Percentiles rank a stretch among this genome's conserved stretches.
Evolutionary conservation across 345 rosid genomes (phyloP).

Genomic region (Eucalyptus paniculata): DNA sequence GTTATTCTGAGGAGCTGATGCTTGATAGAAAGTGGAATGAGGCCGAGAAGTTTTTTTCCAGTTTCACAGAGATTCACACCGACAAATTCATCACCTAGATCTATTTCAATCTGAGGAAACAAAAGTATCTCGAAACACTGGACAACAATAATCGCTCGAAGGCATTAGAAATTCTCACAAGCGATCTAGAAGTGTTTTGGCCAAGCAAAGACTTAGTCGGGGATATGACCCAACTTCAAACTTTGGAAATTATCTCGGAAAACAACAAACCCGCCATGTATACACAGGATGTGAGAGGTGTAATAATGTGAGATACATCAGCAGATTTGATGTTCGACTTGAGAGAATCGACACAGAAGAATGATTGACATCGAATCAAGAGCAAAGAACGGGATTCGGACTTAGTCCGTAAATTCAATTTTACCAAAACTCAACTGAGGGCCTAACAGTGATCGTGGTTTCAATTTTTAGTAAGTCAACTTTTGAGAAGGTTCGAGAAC

Average conservation of each 20-base stretch:
- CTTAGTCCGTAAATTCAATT: too few species aligned
- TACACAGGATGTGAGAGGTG: neutral
- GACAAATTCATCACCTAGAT: slow-evolving; percentile 35
- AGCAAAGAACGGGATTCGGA: too few species aligned
- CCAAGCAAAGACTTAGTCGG: neutral
- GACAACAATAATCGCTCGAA: neutral
- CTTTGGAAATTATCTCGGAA: neutral
- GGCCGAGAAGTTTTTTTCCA: slow-evolving; percentile 47
- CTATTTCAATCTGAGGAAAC: slow-evolving; percentile 52
- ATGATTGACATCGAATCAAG: too few species aligned
- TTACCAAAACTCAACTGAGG: too few species aligned
- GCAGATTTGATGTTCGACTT: neutral
- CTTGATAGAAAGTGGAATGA: slow-evolving; percentile 16
- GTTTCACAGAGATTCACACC: slow-evolving; percentile 30
- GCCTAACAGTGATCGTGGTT: too few species aligned
- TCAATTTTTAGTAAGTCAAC: too few species aligned
- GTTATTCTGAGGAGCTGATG: slow-evolving; percentile 11
- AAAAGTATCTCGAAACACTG: slow-evolving; percentile 2
- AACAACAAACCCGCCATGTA: neutral
- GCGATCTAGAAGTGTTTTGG: neutral
- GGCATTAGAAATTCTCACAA: neutral
- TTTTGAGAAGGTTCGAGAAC: too few species aligned
- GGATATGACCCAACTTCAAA: neutral
- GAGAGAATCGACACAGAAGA: neutral
- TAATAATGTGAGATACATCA: neutral